phyloP scores from a whole-genome alignment of 495 filamentous ascomycete species.

The Cercophora samala region DNA sequence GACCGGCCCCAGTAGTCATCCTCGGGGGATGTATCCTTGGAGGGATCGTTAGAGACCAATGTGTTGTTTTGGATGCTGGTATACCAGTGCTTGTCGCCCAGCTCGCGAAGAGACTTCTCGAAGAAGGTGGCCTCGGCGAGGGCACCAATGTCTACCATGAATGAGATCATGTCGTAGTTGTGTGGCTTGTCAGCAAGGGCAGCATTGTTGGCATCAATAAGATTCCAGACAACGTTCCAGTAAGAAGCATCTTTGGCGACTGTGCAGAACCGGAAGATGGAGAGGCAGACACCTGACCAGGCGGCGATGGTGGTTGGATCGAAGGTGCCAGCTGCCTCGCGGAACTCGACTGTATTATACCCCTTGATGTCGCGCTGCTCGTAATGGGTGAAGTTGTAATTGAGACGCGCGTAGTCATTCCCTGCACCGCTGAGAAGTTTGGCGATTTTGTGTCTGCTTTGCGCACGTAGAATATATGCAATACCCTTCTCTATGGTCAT shows the following conservation, averaged over 20 bases:
- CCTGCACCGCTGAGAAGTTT: background rate
- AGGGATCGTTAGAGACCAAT: no score
- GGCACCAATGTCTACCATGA: constrained; percentile 17
- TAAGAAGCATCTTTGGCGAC: background rate
- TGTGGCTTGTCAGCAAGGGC: constrained; percentile 1
- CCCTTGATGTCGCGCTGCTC: background rate
- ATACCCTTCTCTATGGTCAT: constrained; percentile 10
- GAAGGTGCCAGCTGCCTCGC: constrained; percentile 19
- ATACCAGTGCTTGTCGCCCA: constrained; percentile 16
- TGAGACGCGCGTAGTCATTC: background rate
- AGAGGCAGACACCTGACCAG: constrained; percentile 20
- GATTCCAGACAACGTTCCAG: constrained; percentile 5
- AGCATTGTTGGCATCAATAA: constrained; percentile 19
- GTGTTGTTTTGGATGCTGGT: background rate
- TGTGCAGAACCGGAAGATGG: constrained; percentile 19
- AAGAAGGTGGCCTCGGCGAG: constrained; percentile 5
- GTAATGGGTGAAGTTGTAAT: background rate
- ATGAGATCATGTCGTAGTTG: constrained; percentile 17
- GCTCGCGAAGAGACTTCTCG: constrained; percentile 10
- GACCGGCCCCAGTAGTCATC: no score
- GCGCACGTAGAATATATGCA: background rate
- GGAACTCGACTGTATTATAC: constrained; percentile 22
- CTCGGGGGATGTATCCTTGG: no score
- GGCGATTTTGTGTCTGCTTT: background rate
- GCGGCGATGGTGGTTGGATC: constrained; percentile 6